These are phyloP conservation scores for Leccinum aurantiacum DNA, from an alignment of 768 basidiomycete species.

Conservation along the genomic window DNA sequence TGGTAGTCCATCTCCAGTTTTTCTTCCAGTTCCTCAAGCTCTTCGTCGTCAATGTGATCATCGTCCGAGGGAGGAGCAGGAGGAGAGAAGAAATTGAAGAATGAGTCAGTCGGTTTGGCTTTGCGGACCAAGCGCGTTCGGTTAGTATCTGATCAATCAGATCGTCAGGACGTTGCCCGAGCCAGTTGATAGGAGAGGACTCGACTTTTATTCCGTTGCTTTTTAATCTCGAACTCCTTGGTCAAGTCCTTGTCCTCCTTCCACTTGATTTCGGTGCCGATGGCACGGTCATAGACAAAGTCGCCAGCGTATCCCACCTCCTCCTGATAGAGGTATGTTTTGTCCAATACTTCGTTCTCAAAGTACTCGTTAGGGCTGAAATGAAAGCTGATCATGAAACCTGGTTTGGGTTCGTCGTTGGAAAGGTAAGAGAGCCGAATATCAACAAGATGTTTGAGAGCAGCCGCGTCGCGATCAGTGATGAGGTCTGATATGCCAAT, in stretches of 20 bases:
- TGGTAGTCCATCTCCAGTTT: slow-evolving; percentile 97
- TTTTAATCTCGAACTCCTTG: slow-evolving; percentile 97
- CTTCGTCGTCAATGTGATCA: slow-evolving; percentile 74
- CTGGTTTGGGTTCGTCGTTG: slow-evolving; percentile 66
- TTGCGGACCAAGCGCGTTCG: slow-evolving; percentile 83
- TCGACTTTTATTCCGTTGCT: slow-evolving; percentile 98
- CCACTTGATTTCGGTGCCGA: slow-evolving; percentile 93
- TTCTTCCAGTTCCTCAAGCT: slow-evolving; percentile 88
- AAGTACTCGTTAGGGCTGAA: slow-evolving; percentile 88
- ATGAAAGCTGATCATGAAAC: slow-evolving; percentile 86
- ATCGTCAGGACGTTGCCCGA: slow-evolving; percentile 1
- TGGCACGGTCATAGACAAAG: slow-evolving; percentile 93
- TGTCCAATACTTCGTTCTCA: slow-evolving; percentile 76
- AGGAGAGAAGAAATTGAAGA: slow-evolving; percentile 98
- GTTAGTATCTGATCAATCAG: slow-evolving; percentile 61
- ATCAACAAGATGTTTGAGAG: slow-evolving; percentile 81
- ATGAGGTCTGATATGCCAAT: slow-evolving; percentile 82
- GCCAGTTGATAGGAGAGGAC: neutral
- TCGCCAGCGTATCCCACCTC: slow-evolving; percentile 96
- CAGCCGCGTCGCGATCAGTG: slow-evolving; percentile 87
- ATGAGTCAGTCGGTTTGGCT: slow-evolving; percentile 87
- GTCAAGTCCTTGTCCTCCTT: slow-evolving; percentile 98
- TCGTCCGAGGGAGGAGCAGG: slow-evolving; percentile 74
- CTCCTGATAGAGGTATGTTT: slow-evolving; percentile 92
- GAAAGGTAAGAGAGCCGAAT: slow-evolving; percentile 77